Evolutionary conservation across 2,329 filamentous ascomycete species (phyloP).

Genomic region (Xylaria sp.): DNA sequence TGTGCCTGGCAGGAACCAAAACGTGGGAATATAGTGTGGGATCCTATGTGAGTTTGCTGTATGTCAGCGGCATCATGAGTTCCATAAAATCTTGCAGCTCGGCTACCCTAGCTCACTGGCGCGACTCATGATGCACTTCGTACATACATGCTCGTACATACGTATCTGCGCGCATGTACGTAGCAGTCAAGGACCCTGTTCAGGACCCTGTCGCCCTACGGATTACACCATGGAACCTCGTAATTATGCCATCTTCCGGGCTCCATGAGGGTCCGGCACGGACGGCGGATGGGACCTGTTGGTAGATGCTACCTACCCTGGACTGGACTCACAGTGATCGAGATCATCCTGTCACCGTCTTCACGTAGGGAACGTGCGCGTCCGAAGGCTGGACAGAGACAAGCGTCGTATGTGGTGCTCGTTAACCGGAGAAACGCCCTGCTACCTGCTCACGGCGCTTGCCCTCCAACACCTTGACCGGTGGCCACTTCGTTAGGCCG

Average conservation of each 20-base stretch:
- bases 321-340: conserved; percentile 1
- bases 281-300: not conserved
- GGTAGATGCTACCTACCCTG: conserved; percentile 1
- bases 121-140: conserved; percentile 5
- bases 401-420: conserved; percentile 5
- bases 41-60: conserved; percentile 7
- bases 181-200: not conserved
- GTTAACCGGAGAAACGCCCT: conserved; percentile 5
- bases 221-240: not conserved
- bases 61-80: conserved; percentile 8
- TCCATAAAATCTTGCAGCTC: conserved; percentile 12
- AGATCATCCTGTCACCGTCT: not conserved
- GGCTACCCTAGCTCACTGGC: conserved; percentile 9
- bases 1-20: conserved; percentile 15
- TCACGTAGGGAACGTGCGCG: conserved; percentile 5
- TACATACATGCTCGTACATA: conserved; percentile 4
- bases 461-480: conserved; percentile 21
- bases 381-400: conserved; percentile 2
- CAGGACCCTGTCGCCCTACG: conserved; percentile 7
- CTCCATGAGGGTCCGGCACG: not conserved
- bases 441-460: conserved; percentile 24
- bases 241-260: not conserved
- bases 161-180: conserved; percentile 8
- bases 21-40: conserved; percentile 7
- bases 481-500: conserved; percentile 18